Conservation (phyloP, 352 stramenopile species). For the Thraustochytrium striatum region DNA sequence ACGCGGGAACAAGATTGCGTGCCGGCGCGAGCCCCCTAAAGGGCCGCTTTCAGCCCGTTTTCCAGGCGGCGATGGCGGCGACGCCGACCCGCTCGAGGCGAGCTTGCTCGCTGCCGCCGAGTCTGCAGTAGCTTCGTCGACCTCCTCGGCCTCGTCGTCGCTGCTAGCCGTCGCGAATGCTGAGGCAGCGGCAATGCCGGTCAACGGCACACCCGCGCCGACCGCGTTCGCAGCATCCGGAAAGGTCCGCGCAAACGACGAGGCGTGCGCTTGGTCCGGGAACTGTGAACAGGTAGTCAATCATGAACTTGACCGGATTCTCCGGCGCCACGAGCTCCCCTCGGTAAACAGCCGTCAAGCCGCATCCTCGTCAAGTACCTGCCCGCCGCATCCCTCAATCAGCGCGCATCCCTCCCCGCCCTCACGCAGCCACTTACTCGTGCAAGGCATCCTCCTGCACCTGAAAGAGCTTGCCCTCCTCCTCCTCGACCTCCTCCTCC, state of each 20-base stretch:
- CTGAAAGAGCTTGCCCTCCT: background rate
- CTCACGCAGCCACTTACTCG: too few species aligned
- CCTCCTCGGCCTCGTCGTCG: background rate
- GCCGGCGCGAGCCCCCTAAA: too few species aligned
- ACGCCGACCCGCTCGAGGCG: too few species aligned
- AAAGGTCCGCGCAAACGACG: slow-evolving; percentile 34
- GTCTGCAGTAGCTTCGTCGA: background rate
- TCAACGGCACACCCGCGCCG: slow-evolving; percentile 16
- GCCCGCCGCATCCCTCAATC: too few species aligned
- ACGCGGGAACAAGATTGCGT: too few species aligned
- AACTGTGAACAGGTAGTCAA: slow-evolving; percentile 45
- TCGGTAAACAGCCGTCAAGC: background rate
- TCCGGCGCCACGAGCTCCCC: slow-evolving; percentile 14
- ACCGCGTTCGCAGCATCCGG: slow-evolving; percentile 10
- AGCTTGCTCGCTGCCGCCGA: too few species aligned
- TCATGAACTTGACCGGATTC: slow-evolving; percentile 41
- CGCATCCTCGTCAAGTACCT: background rate
- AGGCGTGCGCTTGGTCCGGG: slow-evolving; percentile 12
- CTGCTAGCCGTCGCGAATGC: background rate
- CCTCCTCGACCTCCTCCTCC: background rate
- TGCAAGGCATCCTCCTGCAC: background rate
- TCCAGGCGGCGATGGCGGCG: too few species aligned
- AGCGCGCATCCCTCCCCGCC: too few species aligned
- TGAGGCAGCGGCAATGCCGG: background rate
- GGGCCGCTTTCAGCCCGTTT: too few species aligned